A percentile compares a stretch with the other conserved stretches of the same genome.
Conservation (phyloP, 306 rosid genomes). For the Begonia peltatifolia region DNA sequence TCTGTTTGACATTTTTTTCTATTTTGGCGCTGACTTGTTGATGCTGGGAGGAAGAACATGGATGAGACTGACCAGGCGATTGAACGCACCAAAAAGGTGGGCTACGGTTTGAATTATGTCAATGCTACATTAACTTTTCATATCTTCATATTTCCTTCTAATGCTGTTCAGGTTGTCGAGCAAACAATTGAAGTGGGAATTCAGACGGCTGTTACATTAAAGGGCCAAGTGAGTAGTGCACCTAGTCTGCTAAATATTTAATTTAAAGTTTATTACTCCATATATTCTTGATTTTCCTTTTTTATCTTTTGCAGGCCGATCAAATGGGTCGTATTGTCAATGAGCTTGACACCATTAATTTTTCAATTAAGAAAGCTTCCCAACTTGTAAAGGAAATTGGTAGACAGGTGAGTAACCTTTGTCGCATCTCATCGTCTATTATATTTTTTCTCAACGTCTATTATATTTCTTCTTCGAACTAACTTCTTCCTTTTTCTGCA, state of each 20-base stretch:
- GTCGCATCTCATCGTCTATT: neutral
- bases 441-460: neutral
- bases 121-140: neutral
- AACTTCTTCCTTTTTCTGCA: neutral
- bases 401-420: slow-evolving; percentile 57
- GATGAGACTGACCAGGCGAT: slow-evolving; percentile 96
- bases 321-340: slow-evolving; percentile 98
- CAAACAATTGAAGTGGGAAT: slow-evolving; percentile 95
- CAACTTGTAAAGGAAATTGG: slow-evolving; percentile 99
- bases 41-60: slow-evolving; percentile 75
- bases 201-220: slow-evolving; percentile 74
- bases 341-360: slow-evolving; percentile 94
- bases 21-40: too few relatives aligned
- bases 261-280: neutral
- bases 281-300: slow-evolving; percentile 1
- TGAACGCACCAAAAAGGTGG: slow-evolving; percentile 77
- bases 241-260: neutral
- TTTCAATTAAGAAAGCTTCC: slow-evolving; percentile 94
- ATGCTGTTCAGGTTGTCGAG: slow-evolving; percentile 56
- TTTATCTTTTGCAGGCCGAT: slow-evolving; percentile 53
- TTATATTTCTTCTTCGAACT: slow-evolving; percentile 11
- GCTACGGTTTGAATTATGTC: slow-evolving; percentile 7
- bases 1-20: too few relatives aligned
- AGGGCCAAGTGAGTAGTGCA: slow-evolving; percentile 72
- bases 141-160: slow-evolving; percentile 15